These are phyloP conservation scores for Plasmodium vivax DNA, from an alignment of 169 alveolate genomes.

Conservation along the genomic window DNA sequence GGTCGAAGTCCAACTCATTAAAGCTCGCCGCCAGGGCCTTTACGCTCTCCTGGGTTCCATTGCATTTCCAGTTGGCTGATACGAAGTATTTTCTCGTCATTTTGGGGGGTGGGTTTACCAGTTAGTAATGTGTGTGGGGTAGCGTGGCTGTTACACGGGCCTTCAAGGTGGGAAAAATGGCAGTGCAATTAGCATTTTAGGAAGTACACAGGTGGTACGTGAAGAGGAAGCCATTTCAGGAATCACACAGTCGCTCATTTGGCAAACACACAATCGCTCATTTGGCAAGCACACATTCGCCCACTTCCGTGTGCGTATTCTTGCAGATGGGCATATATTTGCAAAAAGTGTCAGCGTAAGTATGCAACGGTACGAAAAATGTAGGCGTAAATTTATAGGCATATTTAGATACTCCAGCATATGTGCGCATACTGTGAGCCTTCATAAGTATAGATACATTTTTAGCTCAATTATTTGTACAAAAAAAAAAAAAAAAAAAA, in stretches of 20 bases:
- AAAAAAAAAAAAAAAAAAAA: background rate
- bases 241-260: background rate
- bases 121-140: background rate
- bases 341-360: background rate
- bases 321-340: background rate
- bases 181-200: background rate
- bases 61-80: conserved; percentile 97
- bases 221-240: background rate
- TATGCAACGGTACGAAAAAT: background rate
- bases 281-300: too few species aligned
- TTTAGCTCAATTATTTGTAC: background rate
- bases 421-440: background rate
- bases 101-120: background rate
- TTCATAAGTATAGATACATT: background rate
- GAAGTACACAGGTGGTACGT: background rate
- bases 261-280: too few species aligned
- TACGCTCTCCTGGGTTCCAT: conserved; percentile 90
- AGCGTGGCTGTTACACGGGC: background rate
- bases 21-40: conserved; percentile 84
- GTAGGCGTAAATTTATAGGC: background rate
- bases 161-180: background rate
- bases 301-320: background rate
- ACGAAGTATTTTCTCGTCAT: conserved; percentile 91
- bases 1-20: conserved; percentile 77
- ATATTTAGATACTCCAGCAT: background rate